Percentiles rank a stretch among this genome's conserved stretches.
These are phyloP conservation scores for Microstegium vimineum DNA, from an alignment of 176 grass and related monocot species.

Conservation along the genomic window DNA sequence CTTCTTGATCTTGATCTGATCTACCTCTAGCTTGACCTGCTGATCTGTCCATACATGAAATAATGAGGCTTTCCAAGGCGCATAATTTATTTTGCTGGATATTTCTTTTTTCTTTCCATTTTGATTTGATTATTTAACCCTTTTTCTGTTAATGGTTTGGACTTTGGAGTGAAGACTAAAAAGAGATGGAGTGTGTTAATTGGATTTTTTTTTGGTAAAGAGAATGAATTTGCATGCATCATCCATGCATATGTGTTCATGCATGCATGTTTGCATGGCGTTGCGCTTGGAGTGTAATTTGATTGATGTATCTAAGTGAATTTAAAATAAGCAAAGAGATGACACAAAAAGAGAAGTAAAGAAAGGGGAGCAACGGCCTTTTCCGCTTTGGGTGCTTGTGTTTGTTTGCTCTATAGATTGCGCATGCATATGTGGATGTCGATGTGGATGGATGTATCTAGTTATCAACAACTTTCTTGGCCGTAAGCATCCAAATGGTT, in stretches of 20 bases:
- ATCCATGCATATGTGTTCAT: conserved; percentile 12
- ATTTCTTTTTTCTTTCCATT: conserved; percentile 3
- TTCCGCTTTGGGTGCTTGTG: conserved; percentile 38
- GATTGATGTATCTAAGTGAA: conserved; percentile 57
- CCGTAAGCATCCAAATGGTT: background rate
- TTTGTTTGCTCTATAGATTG: conserved; percentile 6
- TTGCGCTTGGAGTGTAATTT: conserved; percentile 48
- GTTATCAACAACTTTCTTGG: conserved; percentile 24
- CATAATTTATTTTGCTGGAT: conserved; percentile 57
- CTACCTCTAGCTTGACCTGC: conserved; percentile 13
- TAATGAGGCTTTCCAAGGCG: conserved; percentile 53
- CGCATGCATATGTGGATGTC: background rate
- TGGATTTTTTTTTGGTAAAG: conserved; percentile 39
- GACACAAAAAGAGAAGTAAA: background rate
- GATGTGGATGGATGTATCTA: conserved; percentile 9
- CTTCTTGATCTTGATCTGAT: no score
- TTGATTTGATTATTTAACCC: conserved; percentile 6
- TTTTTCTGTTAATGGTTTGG: conserved; percentile 32
- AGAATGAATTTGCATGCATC: conserved; percentile 31
- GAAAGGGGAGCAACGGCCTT: background rate
- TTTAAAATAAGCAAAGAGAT: conserved; percentile 44
- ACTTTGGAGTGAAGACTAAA: conserved; percentile 41
- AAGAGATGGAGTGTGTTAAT: conserved; percentile 27
- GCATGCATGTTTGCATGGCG: conserved; percentile 22
- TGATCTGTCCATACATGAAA: conserved; percentile 45